Evolutionary conservation across 352 stramenopile species (phyloP).

Genomic region (Globisporangium recalcitrans): DNA sequence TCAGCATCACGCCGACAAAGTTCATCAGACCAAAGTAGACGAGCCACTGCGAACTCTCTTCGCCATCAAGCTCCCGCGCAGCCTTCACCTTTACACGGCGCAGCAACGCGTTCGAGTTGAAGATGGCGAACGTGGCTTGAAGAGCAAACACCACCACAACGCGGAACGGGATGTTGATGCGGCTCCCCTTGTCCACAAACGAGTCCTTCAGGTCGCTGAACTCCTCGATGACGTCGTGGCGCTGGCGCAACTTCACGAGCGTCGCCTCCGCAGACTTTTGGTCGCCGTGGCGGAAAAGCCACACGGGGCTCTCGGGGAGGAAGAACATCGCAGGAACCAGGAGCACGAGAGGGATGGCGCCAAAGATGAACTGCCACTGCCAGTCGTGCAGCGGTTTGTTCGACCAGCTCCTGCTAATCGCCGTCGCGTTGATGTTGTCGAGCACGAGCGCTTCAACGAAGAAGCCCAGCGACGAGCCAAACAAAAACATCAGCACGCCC

Average conservation of each 20-base stretch:
- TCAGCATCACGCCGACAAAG: constrained; percentile 60
- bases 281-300: constrained; percentile 68
- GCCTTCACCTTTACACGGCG: constrained; percentile 59
- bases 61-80: constrained; percentile 27
- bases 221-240: constrained; percentile 80
- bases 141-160: constrained; percentile 53
- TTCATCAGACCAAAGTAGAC: constrained; percentile 78
- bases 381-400: constrained; percentile 73
- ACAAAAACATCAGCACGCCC: constrained; percentile 80
- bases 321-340: constrained; percentile 55
- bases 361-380: constrained; percentile 79
- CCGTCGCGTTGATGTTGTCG: constrained; percentile 63
- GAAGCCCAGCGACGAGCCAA: constrained; percentile 59
- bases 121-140: constrained; percentile 61
- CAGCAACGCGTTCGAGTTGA: constrained; percentile 67
- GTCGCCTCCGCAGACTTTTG: constrained; percentile 60
- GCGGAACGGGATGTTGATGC: constrained; percentile 72
- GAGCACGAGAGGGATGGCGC: constrained; percentile 58
- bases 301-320: constrained; percentile 73
- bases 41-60: constrained; percentile 70
- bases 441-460: constrained; percentile 74
- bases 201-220: constrained; percentile 54
- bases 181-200: constrained; percentile 60
- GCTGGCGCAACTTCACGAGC: constrained; percentile 66
- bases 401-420: constrained; percentile 53